phyloP scores from a whole-genome alignment of 2,329 filamentous ascomycete species.

The Penicillium sp. region DNA sequence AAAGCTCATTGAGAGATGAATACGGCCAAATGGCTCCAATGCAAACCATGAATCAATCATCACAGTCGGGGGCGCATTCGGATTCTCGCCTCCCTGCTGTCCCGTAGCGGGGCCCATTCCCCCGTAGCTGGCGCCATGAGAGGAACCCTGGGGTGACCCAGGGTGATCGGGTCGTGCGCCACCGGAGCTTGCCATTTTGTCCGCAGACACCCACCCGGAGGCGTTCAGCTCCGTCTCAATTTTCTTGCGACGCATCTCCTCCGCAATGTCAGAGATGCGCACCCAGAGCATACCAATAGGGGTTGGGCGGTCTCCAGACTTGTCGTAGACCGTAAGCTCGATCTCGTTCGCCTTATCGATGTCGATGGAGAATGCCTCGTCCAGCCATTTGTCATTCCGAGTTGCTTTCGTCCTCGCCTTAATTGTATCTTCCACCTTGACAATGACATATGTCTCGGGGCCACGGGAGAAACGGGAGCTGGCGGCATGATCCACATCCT shows the following conservation, averaged over 20 bases:
- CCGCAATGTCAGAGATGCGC: conserved; percentile 91
- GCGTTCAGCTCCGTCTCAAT: conserved; percentile 94
- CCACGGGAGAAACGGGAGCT: conserved; percentile 78
- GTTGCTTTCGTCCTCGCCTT: conserved; percentile 83
- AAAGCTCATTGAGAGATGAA: conserved; percentile 88
- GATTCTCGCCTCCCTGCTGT: conserved; percentile 29
- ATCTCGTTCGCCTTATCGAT: conserved; percentile 99
- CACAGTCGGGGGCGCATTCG: conserved; percentile 32
- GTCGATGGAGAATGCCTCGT: conserved; percentile 84
- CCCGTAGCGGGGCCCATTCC: conserved; percentile 23
- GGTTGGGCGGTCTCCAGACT: conserved; percentile 80
- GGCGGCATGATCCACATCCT: conserved; percentile 89
- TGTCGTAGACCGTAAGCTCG: conserved; percentile 96
- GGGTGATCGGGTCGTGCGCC: conserved; percentile 47
- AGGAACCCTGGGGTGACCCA: conserved; percentile 47
- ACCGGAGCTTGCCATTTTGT: conserved; percentile 72
- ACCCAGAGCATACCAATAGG: conserved; percentile 97
- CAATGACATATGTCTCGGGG: conserved; percentile 89
- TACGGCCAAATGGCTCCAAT: conserved; percentile 85
- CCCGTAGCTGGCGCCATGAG: conserved; percentile 25
- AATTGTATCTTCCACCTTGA: conserved; percentile 93
- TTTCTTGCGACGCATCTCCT: conserved; percentile 95
- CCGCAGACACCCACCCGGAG: conserved; percentile 94
- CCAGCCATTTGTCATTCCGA: conserved; percentile 83
- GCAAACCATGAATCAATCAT: conserved; percentile 93